Percentiles rank a stretch among this genome's conserved stretches.
phyloP scores from a whole-genome alignment of 352 stramenopile genomes.

The Pythium brachiatum region DNA sequence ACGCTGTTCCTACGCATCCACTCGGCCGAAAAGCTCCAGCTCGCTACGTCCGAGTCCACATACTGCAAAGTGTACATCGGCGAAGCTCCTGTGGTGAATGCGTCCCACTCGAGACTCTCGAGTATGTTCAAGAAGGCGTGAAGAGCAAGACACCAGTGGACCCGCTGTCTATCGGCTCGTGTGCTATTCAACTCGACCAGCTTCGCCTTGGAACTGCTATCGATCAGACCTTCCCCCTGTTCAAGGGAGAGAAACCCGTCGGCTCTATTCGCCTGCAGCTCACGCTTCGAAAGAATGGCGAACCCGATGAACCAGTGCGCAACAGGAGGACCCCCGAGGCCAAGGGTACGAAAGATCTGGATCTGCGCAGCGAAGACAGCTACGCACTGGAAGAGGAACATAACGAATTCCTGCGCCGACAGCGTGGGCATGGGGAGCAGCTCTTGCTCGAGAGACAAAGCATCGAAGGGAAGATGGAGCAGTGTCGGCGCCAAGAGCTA shows the following conservation, averaged over 20 bases:
- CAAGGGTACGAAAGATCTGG: constrained; percentile 3
- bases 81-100: constrained; percentile 40
- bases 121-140: constrained; percentile 34
- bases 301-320: not conserved
- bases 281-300: constrained; percentile 23
- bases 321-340: constrained; percentile 4
- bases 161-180: constrained; percentile 56
- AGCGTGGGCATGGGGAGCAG: constrained; percentile 22
- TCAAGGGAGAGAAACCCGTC: constrained; percentile 36
- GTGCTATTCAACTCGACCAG: constrained; percentile 51
- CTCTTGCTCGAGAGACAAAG: constrained; percentile 17
- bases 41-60: constrained; percentile 35
- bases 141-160: constrained; percentile 71
- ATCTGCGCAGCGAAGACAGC: not conserved
- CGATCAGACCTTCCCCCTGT: constrained; percentile 60
- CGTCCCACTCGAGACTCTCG: constrained; percentile 13
- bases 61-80: constrained; percentile 80
- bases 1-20: constrained; percentile 68
- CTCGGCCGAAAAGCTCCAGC: constrained; percentile 49
- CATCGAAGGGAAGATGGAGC: constrained; percentile 21
- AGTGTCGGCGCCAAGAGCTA: constrained; percentile 12
- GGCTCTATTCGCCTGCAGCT: constrained; percentile 61
- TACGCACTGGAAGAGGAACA: not conserved
- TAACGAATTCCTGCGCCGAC: constrained; percentile 6
- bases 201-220: constrained; percentile 37